Percentiles rank a stretch among this genome's conserved stretches.
These are phyloP conservation scores for Cyphellophora attinorum DNA, from an alignment of 2,329 filamentous ascomycete species.

Conservation along the genomic window DNA sequence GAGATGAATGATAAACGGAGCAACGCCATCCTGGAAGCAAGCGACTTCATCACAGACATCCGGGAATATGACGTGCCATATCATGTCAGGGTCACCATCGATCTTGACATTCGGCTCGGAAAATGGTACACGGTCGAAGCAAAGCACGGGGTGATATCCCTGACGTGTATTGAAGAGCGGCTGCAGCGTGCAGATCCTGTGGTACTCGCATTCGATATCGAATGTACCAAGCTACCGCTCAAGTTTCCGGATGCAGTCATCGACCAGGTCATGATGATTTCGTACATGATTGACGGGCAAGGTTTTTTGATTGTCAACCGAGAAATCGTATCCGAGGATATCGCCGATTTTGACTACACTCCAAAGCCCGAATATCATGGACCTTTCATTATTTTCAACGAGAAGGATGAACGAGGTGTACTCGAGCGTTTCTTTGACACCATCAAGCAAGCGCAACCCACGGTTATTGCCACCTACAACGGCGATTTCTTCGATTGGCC, in stretches of 20 bases:
- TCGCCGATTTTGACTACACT: constrained; percentile 95
- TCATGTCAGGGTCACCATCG: constrained; percentile 97
- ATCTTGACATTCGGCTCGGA: constrained; percentile 89
- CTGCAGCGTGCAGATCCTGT: constrained; percentile 87
- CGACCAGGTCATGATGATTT: constrained; percentile 99
- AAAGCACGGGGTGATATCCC: constrained; percentile 78
- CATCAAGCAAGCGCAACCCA: constrained; percentile 87
- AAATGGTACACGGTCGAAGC: constrained; percentile 96
- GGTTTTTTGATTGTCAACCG: constrained; percentile 97
- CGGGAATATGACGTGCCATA: constrained; percentile 99
- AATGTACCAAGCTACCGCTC: constrained; percentile 87
- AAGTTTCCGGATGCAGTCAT: constrained; percentile 94
- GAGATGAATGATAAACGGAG: constrained; percentile 70
- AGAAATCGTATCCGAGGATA: constrained; percentile 95
- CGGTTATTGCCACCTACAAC: constrained; percentile 99
- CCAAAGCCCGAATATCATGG: constrained; percentile 93
- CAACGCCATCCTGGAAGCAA: constrained; percentile 75
- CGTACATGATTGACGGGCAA: constrained; percentile 99
- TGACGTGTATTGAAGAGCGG: constrained; percentile 77
- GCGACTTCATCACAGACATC: constrained; percentile 96
- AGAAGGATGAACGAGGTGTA: constrained; percentile 79
- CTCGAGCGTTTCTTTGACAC: constrained; percentile 91
- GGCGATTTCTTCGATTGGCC: constrained; percentile 99
- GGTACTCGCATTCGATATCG: constrained; percentile 99
- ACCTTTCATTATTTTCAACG: constrained; percentile 96